Conservation (phyloP, 225 moss, liverwort and hornwort genomes). For the Anthoceros angustus region DNA sequence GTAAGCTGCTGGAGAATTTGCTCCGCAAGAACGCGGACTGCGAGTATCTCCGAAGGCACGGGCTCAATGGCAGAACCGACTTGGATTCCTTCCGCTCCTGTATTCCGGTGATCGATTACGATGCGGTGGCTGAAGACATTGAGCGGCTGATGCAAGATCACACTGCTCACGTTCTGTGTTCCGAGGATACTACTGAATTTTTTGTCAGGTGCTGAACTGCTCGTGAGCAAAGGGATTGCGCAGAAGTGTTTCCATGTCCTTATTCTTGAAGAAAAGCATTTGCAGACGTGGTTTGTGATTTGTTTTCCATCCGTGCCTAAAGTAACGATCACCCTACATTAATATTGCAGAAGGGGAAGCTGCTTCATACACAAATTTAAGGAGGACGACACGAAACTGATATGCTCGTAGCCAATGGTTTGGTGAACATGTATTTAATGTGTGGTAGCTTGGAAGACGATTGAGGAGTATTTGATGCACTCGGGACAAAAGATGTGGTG, state of each 20-base stretch:
- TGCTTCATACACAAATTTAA: too few relatives aligned
- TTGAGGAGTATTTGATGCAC: too few relatives aligned
- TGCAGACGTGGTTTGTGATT: too few relatives aligned
- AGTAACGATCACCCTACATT: neutral
- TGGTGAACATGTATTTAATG: too few relatives aligned
- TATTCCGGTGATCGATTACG: neutral
- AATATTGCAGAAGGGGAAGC: too few relatives aligned
- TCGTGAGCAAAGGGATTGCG: too few relatives aligned
- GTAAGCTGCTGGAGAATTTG: neutral
- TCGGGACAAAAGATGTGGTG: too few relatives aligned
- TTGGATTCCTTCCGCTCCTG: neutral
- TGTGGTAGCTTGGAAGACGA: too few relatives aligned
- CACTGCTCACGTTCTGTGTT: neutral
- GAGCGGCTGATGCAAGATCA: neutral
- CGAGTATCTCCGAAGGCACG: neutral
- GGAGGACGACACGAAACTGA: too few relatives aligned
- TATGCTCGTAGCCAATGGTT: too few relatives aligned
- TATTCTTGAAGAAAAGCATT: too few relatives aligned
- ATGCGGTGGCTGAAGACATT: neutral
- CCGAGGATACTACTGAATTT: neutral
- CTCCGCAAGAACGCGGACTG: neutral
- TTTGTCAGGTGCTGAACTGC: neutral
- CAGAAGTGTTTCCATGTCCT: too few relatives aligned
- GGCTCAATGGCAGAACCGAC: neutral
- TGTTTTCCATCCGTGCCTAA: neutral